phyloP scores from a whole-genome alignment of 371 early-diverging fungal genomes.

The Mortierella sp. region DNA sequence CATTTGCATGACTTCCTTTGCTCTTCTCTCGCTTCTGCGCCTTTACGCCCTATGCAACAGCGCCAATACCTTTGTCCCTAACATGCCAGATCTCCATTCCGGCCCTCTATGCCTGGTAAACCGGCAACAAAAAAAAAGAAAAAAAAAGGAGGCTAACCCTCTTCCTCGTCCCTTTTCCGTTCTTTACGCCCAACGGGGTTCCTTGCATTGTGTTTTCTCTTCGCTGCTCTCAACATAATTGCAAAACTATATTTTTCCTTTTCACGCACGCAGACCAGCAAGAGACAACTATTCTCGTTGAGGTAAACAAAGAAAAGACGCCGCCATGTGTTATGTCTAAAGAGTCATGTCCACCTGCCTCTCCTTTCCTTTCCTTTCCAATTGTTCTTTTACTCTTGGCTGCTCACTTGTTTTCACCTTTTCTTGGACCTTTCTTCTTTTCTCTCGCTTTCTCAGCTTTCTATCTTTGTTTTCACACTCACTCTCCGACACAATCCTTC shows the following conservation, averaged over 20 bases:
- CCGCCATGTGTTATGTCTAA: not conserved
- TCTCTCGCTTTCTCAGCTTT: not conserved
- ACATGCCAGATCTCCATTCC: not conserved
- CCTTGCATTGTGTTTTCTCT: not conserved
- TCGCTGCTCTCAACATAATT: not conserved
- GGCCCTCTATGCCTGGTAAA: not conserved
- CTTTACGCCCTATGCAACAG: not conserved
- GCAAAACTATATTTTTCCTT: not conserved
- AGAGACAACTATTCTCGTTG: no score
- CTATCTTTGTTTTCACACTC: not conserved
- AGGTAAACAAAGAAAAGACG: not conserved
- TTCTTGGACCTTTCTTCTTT: not conserved
- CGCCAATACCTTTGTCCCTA: not conserved
- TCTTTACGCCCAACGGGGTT: conserved; percentile 1
- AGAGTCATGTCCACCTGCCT: no score
- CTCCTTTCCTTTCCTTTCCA: not conserved
- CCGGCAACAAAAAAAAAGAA: not conserved
- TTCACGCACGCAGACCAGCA: not conserved
- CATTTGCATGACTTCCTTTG: not conserved
- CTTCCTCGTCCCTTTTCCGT: not conserved
- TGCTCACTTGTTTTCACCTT: no score
- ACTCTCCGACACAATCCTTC: not conserved
- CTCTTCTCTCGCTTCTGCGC: not conserved
- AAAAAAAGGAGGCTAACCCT: not conserved
- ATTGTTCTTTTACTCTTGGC: not conserved